Percentiles rank a stretch among this genome's conserved stretches.
phyloP scores from a whole-genome alignment of 1,139 yeast genomes.

The Scheffersomyces stambukii region DNA sequence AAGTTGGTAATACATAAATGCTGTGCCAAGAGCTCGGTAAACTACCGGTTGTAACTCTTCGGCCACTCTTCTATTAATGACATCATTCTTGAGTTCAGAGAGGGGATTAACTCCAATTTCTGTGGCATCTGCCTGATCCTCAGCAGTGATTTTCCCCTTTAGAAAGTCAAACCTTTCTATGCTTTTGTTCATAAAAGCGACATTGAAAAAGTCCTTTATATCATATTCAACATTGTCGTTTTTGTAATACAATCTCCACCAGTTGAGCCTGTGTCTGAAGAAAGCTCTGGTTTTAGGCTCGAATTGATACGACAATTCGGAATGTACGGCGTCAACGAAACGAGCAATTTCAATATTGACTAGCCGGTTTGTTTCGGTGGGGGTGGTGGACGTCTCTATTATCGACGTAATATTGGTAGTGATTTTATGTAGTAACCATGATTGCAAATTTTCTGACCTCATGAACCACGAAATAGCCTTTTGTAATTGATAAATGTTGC shows the following conservation, averaged over 20 bases:
- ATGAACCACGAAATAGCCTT: conserved; percentile 30
- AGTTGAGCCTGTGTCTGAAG: conserved; percentile 28
- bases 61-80: conserved; percentile 24
- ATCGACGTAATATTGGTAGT: conserved; percentile 6
- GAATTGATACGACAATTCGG: conserved; percentile 34
- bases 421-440: conserved; percentile 25
- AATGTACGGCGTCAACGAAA: conserved; percentile 31
- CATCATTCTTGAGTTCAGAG: conserved; percentile 22
- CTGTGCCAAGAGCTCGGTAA: conserved; percentile 24
- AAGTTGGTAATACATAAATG: conserved; percentile 35
- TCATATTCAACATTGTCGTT: conserved; percentile 47
- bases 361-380: conserved; percentile 5
- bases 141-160: conserved; percentile 34
- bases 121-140: conserved; percentile 4
- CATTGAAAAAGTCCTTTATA: conserved; percentile 35
- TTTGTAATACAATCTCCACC: conserved; percentile 44
- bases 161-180: conserved; percentile 36
- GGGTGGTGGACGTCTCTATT: conserved; percentile 2
- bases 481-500: conserved; percentile 34
- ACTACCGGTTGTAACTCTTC: conserved; percentile 40
- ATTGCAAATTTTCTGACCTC: conserved; percentile 17
- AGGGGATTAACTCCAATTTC: conserved; percentile 27
- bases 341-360: conserved; percentile 19
- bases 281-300: conserved; percentile 28
- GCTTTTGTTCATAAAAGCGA: conserved; percentile 35